Base-by-base conservation (phyloP, 1,284 basidiomycete genomes). In the Heliocybe sulcata region DNA sequence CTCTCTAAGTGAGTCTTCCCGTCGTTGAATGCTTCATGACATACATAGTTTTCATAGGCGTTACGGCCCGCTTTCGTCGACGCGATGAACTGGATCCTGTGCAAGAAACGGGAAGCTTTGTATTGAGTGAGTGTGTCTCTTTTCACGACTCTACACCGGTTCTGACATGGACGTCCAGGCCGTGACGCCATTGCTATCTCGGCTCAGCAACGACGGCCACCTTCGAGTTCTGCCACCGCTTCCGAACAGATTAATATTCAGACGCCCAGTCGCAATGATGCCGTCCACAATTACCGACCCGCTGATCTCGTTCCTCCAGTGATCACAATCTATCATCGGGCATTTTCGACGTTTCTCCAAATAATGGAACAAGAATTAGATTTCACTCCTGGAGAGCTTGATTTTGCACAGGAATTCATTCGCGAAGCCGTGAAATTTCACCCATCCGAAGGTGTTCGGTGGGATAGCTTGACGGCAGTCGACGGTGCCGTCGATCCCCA, bases 291-390 rank as follows among this genome's bases (percentile, higher is more conserved):
- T 35, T 23, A 45, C n/a, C 57, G 58, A 3, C 59, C 59, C 12
- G 1, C 56, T 11, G 27, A 56, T 9, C 55, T 59, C 3, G 29
- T 47, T 9, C 51, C 51, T n/a, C 23, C 49, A 2, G 53, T 56
- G 19, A 50, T 57, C 35, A 47, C 54, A 14, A 58, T 60, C 51
- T 60, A 60, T 26, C 54, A 56, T 38, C 54, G 57, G 27, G 58
- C 45, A 1, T 60, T 58, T 38, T 25, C 59, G 12, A 51, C 51
- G 19, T 60, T 60, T 38, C 47, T 51, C 4, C 19, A 45, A 9
- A 19, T 45, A 4, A 45, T 45, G 42, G 42, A 45, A 45, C 6
- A 45, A 19, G 42, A 45, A 6, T 6, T 16, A 19, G 42, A 6
- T 19, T 16, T 45, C 23, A 45, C 16, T 4, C 19, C 4, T 9